Percentiles rank a stretch among this genome's conserved stretches.
Evolutionary conservation across 176 grass and related monocot species (phyloP).

Genomic region (Paspalum notatum): DNA sequence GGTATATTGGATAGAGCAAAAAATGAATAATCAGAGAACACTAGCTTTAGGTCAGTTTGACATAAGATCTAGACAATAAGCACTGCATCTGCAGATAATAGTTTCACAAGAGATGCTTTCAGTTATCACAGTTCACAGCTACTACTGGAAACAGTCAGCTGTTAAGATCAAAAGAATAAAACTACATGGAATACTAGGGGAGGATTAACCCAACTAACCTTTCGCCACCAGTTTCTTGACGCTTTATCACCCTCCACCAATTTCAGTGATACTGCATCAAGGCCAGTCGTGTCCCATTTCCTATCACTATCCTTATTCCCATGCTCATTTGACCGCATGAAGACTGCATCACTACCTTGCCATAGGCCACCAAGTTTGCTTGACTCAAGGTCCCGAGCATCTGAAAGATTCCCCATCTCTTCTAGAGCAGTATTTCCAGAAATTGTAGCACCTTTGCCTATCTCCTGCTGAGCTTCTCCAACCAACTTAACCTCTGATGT

Average conservation of each 20-base stretch:
- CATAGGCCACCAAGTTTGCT: conserved; percentile 68
- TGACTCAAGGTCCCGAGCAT: conserved; percentile 19
- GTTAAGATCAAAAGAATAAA: conserved; percentile 2
- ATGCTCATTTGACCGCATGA: conserved; percentile 90
- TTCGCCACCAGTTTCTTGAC: conserved; percentile 90
- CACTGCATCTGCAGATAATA: conserved; percentile 15
- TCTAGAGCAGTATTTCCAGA: conserved; percentile 11
- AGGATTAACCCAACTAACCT: conserved; percentile 57
- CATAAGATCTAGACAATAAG: neutral
- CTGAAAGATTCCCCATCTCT: conserved; percentile 16
- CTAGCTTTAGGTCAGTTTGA: neutral
- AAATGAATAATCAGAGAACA: neutral
- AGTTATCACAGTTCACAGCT: conserved; percentile 24
- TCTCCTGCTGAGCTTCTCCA: conserved; percentile 22
- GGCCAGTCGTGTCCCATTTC: conserved; percentile 68
- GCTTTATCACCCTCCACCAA: conserved; percentile 81
- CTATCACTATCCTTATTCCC: conserved; percentile 50
- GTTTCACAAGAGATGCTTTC: conserved; percentile 5
- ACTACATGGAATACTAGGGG: conserved; percentile 12
- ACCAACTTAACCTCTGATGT: conserved; percentile 30
- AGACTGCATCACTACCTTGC: conserved; percentile 73
- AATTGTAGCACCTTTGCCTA: neutral
- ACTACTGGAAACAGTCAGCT: conserved; percentile 12
- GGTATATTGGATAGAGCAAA: neutral
- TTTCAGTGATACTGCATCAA: conserved; percentile 63